A percentile compares a stretch with the other conserved stretches of the same genome.
Conservation (phyloP, 495 filamentous ascomycete species). For the Aspergillus kassunensis region DNA sequence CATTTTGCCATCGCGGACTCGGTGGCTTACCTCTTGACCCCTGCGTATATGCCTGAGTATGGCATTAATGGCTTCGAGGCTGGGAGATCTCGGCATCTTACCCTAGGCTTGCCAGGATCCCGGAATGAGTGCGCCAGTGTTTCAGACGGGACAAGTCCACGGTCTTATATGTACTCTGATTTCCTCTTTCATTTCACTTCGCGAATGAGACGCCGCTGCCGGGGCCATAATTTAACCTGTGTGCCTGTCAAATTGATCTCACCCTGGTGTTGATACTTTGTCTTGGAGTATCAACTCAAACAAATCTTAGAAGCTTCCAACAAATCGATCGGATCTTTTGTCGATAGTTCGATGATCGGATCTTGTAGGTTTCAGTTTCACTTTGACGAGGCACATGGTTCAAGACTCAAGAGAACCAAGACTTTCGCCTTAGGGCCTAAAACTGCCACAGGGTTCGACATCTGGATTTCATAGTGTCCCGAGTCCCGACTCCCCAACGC, state of each 20-base stretch:
- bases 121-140: neutral
- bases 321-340: too few species aligned
- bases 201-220: neutral
- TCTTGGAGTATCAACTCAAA: neutral
- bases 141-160: neutral
- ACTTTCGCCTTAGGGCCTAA: neutral
- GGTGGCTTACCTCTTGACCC: neutral
- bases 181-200: neutral
- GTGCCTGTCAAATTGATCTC: too few species aligned
- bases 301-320: too few species aligned
- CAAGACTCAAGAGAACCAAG: neutral
- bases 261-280: neutral
- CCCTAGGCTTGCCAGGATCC: too few species aligned
- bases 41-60: neutral
- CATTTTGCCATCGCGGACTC: too few species aligned
- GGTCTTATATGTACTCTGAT: too few species aligned
- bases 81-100: neutral
- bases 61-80: neutral
- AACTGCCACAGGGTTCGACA: neutral
- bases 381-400: neutral
- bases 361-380: neutral
- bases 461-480: neutral
- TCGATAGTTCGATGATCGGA: too few species aligned
- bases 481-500: too few species aligned
- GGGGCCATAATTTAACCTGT: neutral